Evolutionary conservation across 371 early-diverging fungal species (phyloP).

Genomic region (Basidiobolus meristosporus): DNA sequence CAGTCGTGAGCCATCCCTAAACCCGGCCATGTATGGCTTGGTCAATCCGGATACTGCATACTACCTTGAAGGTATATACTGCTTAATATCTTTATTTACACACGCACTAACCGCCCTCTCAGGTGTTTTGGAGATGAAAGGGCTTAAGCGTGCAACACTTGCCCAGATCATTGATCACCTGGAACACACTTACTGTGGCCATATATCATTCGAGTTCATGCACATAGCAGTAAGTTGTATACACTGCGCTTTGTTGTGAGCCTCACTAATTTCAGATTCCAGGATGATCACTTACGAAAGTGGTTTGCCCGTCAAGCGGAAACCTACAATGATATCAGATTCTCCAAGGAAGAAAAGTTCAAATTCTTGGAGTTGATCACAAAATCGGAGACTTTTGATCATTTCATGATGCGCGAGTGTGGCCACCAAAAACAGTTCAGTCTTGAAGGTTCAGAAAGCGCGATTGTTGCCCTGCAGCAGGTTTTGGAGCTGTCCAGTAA

Average conservation of each 20-base stretch:
- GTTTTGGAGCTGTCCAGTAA: slow-evolving; percentile 24
- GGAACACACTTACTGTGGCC: too few species aligned
- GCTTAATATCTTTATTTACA: slow-evolving; percentile 53
- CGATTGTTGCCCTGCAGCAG: slow-evolving; percentile 79
- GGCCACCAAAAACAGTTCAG: slow-evolving; percentile 90
- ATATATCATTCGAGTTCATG: too few species aligned
- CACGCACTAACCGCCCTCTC: slow-evolving; percentile 11
- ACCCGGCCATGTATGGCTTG: not conserved
- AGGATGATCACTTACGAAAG: slow-evolving; percentile 49
- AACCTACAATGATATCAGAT: not conserved
- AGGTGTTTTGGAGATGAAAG: too few species aligned
- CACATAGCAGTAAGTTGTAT: too few species aligned
- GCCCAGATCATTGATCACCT: slow-evolving; percentile 6
- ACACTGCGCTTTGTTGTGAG: slow-evolving; percentile 20
- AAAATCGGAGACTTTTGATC: slow-evolving; percentile 55
- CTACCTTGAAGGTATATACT: slow-evolving; percentile 55
- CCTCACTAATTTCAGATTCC: slow-evolving; percentile 28
- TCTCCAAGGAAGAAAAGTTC: not conserved
- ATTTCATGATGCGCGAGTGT: slow-evolving; percentile 87
- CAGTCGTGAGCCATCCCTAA: not conserved
- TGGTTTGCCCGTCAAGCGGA: slow-evolving; percentile 38
- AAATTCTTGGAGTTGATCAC: not conserved
- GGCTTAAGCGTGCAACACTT: slow-evolving; percentile 15
- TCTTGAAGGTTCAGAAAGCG: slow-evolving; percentile 89
- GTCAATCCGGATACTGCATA: slow-evolving; percentile 8